Percentiles rank a stretch among this genome's conserved stretches.
These are phyloP conservation scores for Coemansia sp. DNA, from an alignment of 192 early-diverging fungal species.

Conservation along the genomic window DNA sequence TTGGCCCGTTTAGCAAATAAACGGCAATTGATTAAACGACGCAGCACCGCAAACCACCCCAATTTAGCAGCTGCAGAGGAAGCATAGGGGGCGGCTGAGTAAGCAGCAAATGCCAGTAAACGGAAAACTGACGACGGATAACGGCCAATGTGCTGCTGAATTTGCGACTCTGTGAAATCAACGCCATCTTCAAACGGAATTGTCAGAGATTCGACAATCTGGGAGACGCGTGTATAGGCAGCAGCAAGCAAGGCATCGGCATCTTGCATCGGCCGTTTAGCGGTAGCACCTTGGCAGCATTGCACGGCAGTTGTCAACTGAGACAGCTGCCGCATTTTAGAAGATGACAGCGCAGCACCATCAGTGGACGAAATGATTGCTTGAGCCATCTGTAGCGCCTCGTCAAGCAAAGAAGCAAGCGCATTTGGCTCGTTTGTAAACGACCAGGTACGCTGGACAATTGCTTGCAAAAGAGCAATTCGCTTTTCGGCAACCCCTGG, in stretches of 20 bases:
- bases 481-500: background rate
- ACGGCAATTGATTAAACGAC: conserved; percentile 31
- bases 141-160: background rate
- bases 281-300: conserved; percentile 9
- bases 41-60: conserved; percentile 29
- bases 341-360: background rate
- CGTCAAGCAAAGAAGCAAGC: conserved; percentile 1
- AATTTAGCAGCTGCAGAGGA: background rate
- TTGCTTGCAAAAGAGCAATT: conserved; percentile 7
- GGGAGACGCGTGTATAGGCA: conserved; percentile 4
- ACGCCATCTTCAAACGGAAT: conserved; percentile 19
- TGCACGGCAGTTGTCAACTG: conserved; percentile 13
- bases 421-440: conserved; percentile 3
- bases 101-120: conserved; percentile 16
- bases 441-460: conserved; percentile 5
- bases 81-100: background rate
- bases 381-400: conserved; percentile 1
- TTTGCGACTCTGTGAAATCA: conserved; percentile 3
- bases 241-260: background rate
- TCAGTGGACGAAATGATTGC: background rate
- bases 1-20: conserved; percentile 26
- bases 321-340: background rate
- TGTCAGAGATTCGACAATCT: conserved; percentile 8
- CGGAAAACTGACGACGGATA: conserved; percentile 20
- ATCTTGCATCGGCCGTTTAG: background rate